Conservation (phyloP, 805 yeast genomes). For the Kodamaea kaohsiungensis region DNA sequence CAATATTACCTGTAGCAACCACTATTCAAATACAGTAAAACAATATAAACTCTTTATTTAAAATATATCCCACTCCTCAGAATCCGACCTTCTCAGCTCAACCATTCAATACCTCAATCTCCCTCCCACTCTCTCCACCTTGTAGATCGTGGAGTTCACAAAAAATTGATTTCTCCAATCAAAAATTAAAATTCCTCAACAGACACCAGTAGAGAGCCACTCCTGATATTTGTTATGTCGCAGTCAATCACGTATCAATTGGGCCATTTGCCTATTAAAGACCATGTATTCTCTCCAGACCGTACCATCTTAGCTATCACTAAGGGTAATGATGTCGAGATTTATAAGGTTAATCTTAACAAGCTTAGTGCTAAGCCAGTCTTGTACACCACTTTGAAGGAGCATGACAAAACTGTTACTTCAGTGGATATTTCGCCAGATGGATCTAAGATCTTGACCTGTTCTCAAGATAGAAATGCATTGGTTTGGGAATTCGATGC, state of each 20-base stretch:
- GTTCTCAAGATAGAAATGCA: slow-evolving; percentile 97
- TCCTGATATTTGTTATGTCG: slow-evolving; percentile 25
- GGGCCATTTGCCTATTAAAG: slow-evolving; percentile 85
- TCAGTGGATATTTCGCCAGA: slow-evolving; percentile 88
- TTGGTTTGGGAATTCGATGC: slow-evolving; percentile 85
- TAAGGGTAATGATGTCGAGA: slow-evolving; percentile 71
- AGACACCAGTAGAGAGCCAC: slow-evolving; percentile 26
- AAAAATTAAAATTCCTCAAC: background rate
- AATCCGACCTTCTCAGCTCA: too few species aligned
- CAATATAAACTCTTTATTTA: too few species aligned
- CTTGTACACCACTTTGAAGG: slow-evolving; percentile 65
- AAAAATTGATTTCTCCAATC: background rate
- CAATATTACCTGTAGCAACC: too few species aligned
- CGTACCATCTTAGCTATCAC: slow-evolving; percentile 71
- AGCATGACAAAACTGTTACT: slow-evolving; percentile 92
- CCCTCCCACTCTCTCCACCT: too few species aligned
- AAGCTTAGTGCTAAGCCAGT: slow-evolving; percentile 49
- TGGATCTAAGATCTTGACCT: slow-evolving; percentile 84
- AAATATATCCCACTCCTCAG: too few species aligned
- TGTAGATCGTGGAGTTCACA: background rate
- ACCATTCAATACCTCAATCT: too few species aligned
- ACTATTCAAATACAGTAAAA: too few species aligned
- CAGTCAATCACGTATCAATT: slow-evolving; percentile 55
- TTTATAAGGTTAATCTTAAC: slow-evolving; percentile 57
- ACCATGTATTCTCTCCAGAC: slow-evolving; percentile 84